Percentiles rank a stretch among this genome's conserved stretches.
Evolutionary conservation across 2,329 filamentous ascomycete species (phyloP).

Genomic region (Zarea fungicola): DNA sequence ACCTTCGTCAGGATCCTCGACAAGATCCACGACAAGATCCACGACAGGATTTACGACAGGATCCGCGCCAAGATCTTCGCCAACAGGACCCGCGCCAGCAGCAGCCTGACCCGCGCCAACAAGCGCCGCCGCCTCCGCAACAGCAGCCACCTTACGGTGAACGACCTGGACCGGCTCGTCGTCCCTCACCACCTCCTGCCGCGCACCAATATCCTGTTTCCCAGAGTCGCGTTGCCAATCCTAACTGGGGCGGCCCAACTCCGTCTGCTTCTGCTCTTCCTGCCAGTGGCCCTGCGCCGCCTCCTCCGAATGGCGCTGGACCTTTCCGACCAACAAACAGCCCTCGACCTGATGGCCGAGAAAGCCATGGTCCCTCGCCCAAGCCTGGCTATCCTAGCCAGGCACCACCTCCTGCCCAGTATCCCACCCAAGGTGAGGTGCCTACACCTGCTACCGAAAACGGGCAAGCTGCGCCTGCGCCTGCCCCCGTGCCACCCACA

Average conservation of each 20-base stretch:
- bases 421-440: conserved; percentile 65
- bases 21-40: neutral
- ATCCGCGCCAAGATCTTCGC: neutral
- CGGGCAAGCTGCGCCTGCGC: conserved; percentile 41
- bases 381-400: conserved; percentile 80
- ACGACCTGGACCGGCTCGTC: conserved; percentile 12
- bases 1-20: neutral
- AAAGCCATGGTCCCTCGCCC: conserved; percentile 77
- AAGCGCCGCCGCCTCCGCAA: conserved; percentile 3
- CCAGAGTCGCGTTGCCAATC: conserved; percentile 53
- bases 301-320: conserved; percentile 52
- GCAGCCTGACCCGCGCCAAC: conserved; percentile 41
- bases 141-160: conserved; percentile 10
- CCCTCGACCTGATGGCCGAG: conserved; percentile 74
- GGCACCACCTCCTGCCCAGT: conserved; percentile 48
- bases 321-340: conserved; percentile 69
- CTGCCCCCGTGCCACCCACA: conserved; percentile 46
- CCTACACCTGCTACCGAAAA: conserved; percentile 58
- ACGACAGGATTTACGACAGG: neutral
- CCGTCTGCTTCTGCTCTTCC: conserved; percentile 36
- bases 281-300: conserved; percentile 27
- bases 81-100: conserved; percentile 43
- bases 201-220: conserved; percentile 47
- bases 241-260: conserved; percentile 53
- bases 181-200: conserved; percentile 26